Conservation (phyloP, 169 alveolate genomes). For the Ichthyophthirius multifiliis region DNA sequence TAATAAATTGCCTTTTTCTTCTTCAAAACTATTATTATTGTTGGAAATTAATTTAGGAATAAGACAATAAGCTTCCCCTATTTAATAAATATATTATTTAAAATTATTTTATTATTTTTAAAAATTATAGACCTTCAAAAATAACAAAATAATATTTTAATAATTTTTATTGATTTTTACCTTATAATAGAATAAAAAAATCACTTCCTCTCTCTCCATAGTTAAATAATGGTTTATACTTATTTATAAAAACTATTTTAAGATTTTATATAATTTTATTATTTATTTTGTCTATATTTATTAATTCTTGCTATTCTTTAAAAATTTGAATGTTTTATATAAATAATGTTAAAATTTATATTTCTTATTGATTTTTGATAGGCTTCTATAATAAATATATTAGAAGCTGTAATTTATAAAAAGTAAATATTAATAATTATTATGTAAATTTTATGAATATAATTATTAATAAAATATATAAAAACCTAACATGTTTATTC, state of each 20-base stretch:
- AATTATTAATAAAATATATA: no score
- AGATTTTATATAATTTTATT: not conserved
- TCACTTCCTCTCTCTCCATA: slow-evolving; percentile 4
- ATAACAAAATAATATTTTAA: no score
- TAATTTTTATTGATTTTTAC: no score
- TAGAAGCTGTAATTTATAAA: not conserved
- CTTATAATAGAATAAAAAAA: not conserved
- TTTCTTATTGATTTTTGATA: not conserved
- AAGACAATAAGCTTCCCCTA: not conserved
- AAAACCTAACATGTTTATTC: no score
- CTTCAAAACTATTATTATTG: not conserved
- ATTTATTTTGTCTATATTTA: not conserved
- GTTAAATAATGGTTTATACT: not conserved
- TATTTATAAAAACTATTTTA: not conserved
- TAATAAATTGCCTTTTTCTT: not conserved
- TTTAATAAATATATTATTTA: not conserved
- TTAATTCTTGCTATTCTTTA: not conserved
- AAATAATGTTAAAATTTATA: not conserved
- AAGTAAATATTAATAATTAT: no score
- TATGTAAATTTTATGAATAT: no score
- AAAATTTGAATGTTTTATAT: not conserved
- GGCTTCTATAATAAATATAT: not conserved
- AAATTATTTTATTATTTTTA: not conserved
- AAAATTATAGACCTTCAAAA: no score
- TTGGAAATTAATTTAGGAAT: not conserved